phyloP scores from a whole-genome alignment of 768 basidiomycete genomes.

The Mrakia blollopis region DNA sequence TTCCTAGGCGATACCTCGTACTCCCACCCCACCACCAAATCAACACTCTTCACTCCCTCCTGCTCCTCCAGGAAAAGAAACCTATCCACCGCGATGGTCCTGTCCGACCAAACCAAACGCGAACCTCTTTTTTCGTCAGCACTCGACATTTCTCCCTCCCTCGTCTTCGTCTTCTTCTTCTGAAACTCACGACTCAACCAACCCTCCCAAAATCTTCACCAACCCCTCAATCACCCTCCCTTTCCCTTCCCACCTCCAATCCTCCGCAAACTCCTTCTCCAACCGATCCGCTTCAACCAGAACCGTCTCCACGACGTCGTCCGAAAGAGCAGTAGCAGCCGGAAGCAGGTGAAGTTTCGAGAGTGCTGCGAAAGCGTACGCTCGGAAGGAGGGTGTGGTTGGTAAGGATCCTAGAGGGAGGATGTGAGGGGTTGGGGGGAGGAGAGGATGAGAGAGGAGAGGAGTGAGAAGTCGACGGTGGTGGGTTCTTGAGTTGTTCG shows the following conservation, averaged over 20 bases:
- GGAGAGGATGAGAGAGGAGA: not conserved
- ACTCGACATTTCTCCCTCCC: not conserved
- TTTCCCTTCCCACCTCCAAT: not conserved
- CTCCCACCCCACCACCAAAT: constrained; percentile 8
- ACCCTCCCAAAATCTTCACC: not conserved
- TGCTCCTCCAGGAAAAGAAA: not conserved
- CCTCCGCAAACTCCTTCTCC: constrained; percentile 2
- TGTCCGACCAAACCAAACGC: not conserved
- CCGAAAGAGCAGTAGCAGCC: not conserved
- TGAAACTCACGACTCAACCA: constrained; percentile 13
- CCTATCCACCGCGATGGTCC: not conserved
- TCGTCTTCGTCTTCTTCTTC: not conserved
- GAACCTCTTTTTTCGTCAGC: not conserved
- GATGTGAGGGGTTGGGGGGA: not conserved
- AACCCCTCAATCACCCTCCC: not conserved
- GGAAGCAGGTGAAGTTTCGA: not conserved
- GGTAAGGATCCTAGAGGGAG: not conserved
- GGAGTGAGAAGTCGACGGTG: constrained; percentile 4
- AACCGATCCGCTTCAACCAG: not conserved
- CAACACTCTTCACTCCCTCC: not conserved
- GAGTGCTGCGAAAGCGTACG: not conserved
- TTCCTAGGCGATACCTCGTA: not conserved
- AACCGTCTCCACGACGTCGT: not conserved
- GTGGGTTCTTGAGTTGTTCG: not conserved
- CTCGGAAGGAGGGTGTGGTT: not conserved